Conservation (phyloP, 2,329 filamentous ascomycete species). For the Botrytis hyacinthi region DNA sequence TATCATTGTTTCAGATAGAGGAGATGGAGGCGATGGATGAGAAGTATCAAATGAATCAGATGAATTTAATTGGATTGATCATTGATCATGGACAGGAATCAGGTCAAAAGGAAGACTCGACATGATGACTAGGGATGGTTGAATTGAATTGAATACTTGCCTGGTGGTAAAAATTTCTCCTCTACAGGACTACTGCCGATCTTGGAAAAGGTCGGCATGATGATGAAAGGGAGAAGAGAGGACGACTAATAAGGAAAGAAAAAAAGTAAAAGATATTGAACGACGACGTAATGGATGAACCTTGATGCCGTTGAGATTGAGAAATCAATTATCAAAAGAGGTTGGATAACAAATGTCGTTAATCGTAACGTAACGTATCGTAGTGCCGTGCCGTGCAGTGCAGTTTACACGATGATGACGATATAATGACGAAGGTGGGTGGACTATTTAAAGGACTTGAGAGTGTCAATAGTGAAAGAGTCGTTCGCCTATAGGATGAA, state of each 20-base stretch:
- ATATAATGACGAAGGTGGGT: conserved; percentile 3
- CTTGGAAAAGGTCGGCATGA: conserved; percentile 5
- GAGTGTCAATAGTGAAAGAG: background rate
- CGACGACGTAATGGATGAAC: conserved; percentile 6
- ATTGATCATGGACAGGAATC: background rate
- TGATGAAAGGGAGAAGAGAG: background rate
- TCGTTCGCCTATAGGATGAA: background rate
- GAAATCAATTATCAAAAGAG: background rate
- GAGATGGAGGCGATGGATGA: too few relatives aligned
- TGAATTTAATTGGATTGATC: background rate
- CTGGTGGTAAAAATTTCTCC: background rate
- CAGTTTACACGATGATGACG: background rate
- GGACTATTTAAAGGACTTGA: background rate
- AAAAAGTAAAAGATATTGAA: background rate
- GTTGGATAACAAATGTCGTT: background rate
- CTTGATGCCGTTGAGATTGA: background rate
- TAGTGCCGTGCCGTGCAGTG: too few relatives aligned
- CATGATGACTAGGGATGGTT: background rate
- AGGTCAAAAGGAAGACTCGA: background rate
- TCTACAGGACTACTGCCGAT: background rate
- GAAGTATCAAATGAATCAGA: background rate
- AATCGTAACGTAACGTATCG: background rate
- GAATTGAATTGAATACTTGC: background rate
- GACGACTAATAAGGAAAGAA: background rate
- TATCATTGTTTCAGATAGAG: background rate